These are phyloP conservation scores for Pythium monospermum DNA, from an alignment of 352 stramenopile genomes.

Conservation along the genomic window DNA sequence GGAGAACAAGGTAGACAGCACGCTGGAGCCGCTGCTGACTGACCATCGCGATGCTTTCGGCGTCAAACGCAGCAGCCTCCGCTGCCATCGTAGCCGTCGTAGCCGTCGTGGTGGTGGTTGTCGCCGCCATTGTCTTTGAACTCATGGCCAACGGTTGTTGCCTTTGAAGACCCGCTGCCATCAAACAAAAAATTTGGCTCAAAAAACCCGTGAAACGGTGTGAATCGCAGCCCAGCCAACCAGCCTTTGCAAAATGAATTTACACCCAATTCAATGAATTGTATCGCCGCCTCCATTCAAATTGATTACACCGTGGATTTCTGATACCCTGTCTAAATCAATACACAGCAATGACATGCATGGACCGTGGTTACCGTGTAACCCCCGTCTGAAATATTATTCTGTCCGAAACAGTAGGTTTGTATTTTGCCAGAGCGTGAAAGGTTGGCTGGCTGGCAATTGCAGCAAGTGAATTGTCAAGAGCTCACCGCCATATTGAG, in stretches of 20 bases:
- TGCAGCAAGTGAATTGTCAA: neutral
- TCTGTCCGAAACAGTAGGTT: slow-evolving; percentile 15
- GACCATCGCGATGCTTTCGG: slow-evolving; percentile 18
- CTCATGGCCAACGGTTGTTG: slow-evolving; percentile 9
- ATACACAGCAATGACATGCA: slow-evolving; percentile 18
- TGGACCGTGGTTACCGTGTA: neutral
- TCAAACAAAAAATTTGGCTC: no score
- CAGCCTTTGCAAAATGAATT: slow-evolving; percentile 22
- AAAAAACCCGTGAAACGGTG: slow-evolving; percentile 24
- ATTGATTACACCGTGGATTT: neutral
- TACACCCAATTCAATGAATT: slow-evolving; percentile 27
- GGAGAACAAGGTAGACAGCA: slow-evolving; percentile 22
- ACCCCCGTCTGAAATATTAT: slow-evolving; percentile 3
- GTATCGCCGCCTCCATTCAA: slow-evolving; percentile 19
- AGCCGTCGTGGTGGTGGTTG: slow-evolving; percentile 1
- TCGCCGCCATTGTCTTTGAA: neutral
- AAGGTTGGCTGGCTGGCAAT: slow-evolving; percentile 21
- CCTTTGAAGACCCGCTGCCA: slow-evolving; percentile 6
- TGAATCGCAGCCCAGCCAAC: slow-evolving; percentile 7
- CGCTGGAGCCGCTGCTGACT: slow-evolving; percentile 27
- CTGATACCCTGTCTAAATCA: slow-evolving; percentile 15
- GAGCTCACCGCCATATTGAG: neutral
- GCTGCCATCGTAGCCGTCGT: neutral
- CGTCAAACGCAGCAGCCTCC: slow-evolving; percentile 10
- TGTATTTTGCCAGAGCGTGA: slow-evolving; percentile 13